Evolutionary conservation across 352 stramenopile genomes (phyloP).

Genomic region (Thraustotheca clavata): DNA sequence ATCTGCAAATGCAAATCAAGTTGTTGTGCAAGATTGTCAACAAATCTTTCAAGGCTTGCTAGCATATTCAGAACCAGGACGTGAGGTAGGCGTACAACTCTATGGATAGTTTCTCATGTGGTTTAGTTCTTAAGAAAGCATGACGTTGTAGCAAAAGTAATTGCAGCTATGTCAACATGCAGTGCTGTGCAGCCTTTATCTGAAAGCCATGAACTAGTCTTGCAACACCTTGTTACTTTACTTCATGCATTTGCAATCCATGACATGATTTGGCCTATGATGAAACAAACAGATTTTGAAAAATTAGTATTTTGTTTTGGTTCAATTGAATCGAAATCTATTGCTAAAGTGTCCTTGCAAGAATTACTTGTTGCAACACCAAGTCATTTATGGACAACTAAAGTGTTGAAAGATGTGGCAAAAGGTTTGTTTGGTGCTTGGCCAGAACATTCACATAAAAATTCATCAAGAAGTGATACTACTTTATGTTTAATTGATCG

Average conservation of each 20-base stretch:
- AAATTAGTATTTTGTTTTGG: background rate
- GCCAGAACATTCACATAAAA: background rate
- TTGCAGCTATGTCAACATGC: background rate
- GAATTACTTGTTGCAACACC: background rate
- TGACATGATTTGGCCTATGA: background rate
- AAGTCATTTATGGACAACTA: background rate
- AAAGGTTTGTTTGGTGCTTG: constrained; percentile 12
- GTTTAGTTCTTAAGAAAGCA: background rate
- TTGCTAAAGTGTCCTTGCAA: background rate
- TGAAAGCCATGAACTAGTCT: background rate
- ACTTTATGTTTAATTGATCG: constrained; percentile 1
- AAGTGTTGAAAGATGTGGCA: background rate
- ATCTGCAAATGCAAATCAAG: background rate
- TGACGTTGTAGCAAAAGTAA: background rate
- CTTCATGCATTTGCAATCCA: background rate
- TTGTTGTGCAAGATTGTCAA: constrained; percentile 1
- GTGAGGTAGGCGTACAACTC: background rate
- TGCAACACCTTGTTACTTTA: background rate
- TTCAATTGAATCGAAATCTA: background rate
- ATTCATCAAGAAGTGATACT: background rate
- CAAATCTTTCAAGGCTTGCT: constrained; percentile 9
- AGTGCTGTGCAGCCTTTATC: background rate
- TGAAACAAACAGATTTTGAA: background rate
- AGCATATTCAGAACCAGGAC: background rate
- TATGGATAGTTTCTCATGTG: background rate